Evolutionary conservation across 2,329 filamentous ascomycete genomes (phyloP), one percentile per base, ranked within the genome.

Genomic region (Aspergillus sp.): DNA sequence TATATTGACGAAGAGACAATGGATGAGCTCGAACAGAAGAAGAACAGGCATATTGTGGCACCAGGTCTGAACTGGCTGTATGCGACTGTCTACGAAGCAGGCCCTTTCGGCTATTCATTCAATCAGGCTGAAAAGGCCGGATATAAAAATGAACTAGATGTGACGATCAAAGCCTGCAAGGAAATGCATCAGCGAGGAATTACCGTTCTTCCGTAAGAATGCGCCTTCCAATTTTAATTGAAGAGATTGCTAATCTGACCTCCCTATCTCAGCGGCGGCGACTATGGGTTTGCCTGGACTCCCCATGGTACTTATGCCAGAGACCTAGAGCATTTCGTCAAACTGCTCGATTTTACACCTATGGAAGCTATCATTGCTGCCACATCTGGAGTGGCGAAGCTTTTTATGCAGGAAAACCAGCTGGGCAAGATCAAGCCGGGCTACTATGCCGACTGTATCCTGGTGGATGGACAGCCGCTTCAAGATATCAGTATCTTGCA

Each of bases 31-130:
- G 70, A 73, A 43, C 56, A 57, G 27, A 58, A 58, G 5, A 74
- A 68, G 46, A 47, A 58, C 7, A 65, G 62, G 45, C 60, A 69
- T 44, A 58, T 73, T 7, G 66, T 75, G 2, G 68, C 61, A 0
- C 71, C 70, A 0, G 71, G 60, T 2, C 60, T 74, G 35, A 75
- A 74, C 42, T 73, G 67, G 67, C 60, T 71, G 3, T 52, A 63
- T 12, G 64, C 56, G 2, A 73, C 69, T 0, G 44, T 71, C 1
- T 50, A 67, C 40, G 66, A 70, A 11, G 63, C 66, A 4, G 59
- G 42, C 39, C 44, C 64, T 0, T 74, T 69, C 41, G 72, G 72
- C 2, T 73, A 74, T 48, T 56, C 68, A 0, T 59, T 59, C 6
- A 64, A 63, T 27, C 67, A 67, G 43, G 71, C 71, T 0, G 70